These are phyloP conservation scores for Logfia minima DNA, from an alignment of 129 eudicot genomes.

Conservation along the genomic window DNA sequence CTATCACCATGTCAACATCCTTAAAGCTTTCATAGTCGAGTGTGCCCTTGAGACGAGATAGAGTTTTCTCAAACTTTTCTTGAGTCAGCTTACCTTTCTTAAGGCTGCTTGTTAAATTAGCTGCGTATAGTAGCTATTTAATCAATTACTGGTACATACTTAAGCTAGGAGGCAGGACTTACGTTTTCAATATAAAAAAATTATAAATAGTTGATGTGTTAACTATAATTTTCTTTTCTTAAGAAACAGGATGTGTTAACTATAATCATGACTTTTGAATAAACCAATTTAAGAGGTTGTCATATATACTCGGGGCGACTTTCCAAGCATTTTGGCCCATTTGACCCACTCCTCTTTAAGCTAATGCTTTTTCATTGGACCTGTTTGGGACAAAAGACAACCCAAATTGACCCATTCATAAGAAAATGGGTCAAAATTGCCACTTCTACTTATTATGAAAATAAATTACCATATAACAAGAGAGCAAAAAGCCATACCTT, in stretches of 20 bases:
- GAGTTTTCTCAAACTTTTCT: slow-evolving; percentile 74
- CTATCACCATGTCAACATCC: slow-evolving; percentile 96
- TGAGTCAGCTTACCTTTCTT: slow-evolving; percentile 84
- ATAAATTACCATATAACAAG: slow-evolving; percentile 7
- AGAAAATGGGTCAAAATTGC: not conserved
- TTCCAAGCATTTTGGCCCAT: not conserved
- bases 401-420: not conserved
- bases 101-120: slow-evolving; percentile 85
- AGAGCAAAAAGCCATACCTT: slow-evolving; percentile 46
- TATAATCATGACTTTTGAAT: not conserved
- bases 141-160: not conserved
- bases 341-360: not conserved
- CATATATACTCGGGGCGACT: not conserved
- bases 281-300: not conserved
- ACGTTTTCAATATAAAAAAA: not conserved
- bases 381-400: not conserved
- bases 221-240: not conserved
- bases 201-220: not conserved
- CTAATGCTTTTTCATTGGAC: not conserved
- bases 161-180: not conserved
- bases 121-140: slow-evolving; percentile 35
- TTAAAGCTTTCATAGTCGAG: slow-evolving; percentile 82
- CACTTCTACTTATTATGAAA: not conserved
- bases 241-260: not conserved
- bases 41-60: slow-evolving; percentile 68